Conservation (phyloP, 2,329 filamentous ascomycete species). For the Penicillium sp. region DNA sequence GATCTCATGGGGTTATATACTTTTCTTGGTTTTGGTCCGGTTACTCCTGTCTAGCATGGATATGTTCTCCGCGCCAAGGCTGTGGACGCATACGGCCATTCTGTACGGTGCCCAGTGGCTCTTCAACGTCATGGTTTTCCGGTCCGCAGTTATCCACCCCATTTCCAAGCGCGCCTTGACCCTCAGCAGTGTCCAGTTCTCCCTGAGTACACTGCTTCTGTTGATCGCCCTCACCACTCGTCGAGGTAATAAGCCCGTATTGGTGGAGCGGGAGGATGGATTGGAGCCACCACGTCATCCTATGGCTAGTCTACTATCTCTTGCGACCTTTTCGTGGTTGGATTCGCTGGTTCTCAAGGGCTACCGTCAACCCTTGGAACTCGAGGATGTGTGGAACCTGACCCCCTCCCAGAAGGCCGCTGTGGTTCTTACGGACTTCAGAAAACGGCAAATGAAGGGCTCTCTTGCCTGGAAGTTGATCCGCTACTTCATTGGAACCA, state of each 20-base stretch:
- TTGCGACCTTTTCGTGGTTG: conserved; percentile 87
- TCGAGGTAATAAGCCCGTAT: conserved; percentile 86
- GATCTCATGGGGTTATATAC: conserved; percentile 77
- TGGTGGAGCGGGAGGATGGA: conserved; percentile 85
- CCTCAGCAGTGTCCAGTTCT: conserved; percentile 73
- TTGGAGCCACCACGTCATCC: conserved; percentile 86
- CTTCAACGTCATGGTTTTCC: conserved; percentile 74
- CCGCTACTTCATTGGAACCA: conserved; percentile 75
- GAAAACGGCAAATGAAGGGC: conserved; percentile 79
- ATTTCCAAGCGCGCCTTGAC: conserved; percentile 62
- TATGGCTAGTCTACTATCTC: conserved; percentile 82
- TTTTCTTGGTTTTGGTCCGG: conserved; percentile 71
- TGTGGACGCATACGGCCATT: conserved; percentile 91
- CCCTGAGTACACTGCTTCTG: conserved; percentile 72
- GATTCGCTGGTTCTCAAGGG: conserved; percentile 87
- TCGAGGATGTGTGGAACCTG: conserved; percentile 90
- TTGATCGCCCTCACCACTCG: conserved; percentile 77
- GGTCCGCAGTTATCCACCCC: conserved; percentile 80
- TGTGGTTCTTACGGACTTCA: conserved; percentile 76
- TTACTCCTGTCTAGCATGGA: conserved; percentile 63
- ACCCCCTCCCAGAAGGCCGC: conserved; percentile 85
- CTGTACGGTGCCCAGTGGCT: conserved; percentile 86
- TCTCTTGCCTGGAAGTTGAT: conserved; percentile 78
- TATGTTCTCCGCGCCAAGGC: conserved; percentile 67
- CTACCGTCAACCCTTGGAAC: conserved; percentile 79